Conservation (phyloP, 2,329 filamentous ascomycete genomes). For the Aspergillus alliaceus region DNA sequence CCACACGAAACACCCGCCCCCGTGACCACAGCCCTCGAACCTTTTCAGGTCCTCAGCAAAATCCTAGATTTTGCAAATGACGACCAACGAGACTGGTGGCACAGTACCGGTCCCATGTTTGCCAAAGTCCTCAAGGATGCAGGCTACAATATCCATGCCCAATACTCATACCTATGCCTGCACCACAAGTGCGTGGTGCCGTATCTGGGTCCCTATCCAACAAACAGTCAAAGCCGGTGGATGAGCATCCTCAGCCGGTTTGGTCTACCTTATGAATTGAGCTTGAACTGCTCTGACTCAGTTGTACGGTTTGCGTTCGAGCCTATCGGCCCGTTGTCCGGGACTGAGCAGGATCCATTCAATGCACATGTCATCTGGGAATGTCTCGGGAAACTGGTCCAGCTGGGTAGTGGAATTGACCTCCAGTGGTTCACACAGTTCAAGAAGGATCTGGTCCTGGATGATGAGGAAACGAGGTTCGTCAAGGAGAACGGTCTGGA, state of each 20-base stretch:
- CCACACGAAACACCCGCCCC: background rate
- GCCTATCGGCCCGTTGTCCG: background rate
- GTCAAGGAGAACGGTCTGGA: background rate
- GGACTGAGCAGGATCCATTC: constrained; percentile 2
- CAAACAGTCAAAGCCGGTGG: background rate
- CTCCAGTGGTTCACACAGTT: background rate
- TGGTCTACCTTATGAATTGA: constrained; percentile 3
- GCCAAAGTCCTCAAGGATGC: constrained; percentile 13
- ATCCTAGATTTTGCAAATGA: constrained; percentile 3
- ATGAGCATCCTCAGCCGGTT: constrained; percentile 3
- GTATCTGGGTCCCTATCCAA: constrained; percentile 16
- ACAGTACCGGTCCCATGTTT: constrained; percentile 19
- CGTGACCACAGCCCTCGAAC: background rate
- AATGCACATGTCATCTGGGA: constrained; percentile 1
- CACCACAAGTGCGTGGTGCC: constrained; percentile 18
- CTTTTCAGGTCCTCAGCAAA: background rate
- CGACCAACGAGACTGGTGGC: constrained; percentile 21
- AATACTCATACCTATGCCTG: constrained; percentile 17
- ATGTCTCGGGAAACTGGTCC: background rate
- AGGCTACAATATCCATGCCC: constrained; percentile 16
- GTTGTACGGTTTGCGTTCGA: constrained; percentile 3
- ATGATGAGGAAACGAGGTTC: background rate
- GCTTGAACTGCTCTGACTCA: constrained; percentile 5
- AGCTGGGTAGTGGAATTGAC: background rate
- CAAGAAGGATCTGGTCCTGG: background rate